phyloP scores from a whole-genome alignment of 352 stramenopile species.

The Globisporangium megalacanthum region DNA sequence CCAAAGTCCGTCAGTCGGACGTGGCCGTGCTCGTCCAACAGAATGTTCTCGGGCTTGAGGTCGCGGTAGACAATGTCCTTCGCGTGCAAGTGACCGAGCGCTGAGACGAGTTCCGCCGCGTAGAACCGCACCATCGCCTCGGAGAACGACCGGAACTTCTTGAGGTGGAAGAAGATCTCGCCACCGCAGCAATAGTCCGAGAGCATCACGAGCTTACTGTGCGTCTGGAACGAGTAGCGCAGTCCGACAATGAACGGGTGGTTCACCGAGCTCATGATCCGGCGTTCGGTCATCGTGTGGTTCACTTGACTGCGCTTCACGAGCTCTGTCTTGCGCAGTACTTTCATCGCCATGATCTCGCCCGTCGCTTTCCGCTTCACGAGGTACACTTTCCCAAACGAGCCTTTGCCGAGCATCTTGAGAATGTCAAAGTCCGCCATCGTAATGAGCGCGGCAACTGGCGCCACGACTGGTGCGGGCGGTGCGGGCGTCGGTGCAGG shows the following conservation, averaged over 20 bases:
- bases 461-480: neutral
- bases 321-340: conserved; percentile 83
- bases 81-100: conserved; percentile 86
- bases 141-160: conserved; percentile 88
- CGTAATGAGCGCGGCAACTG: conserved; percentile 26
- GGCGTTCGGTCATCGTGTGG: conserved; percentile 86
- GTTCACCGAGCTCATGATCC: conserved; percentile 87
- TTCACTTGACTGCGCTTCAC: conserved; percentile 85
- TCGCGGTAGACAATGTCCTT: conserved; percentile 92
- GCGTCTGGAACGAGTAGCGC: conserved; percentile 89
- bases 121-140: conserved; percentile 91
- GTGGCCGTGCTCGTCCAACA: conserved; percentile 90
- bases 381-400: conserved; percentile 97
- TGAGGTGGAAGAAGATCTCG: conserved; percentile 91
- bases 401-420: conserved; percentile 97
- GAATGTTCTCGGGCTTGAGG: conserved; percentile 92
- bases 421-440: conserved; percentile 95
- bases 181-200: conserved; percentile 88
- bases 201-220: conserved; percentile 90
- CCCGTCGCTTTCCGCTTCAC: conserved; percentile 80
- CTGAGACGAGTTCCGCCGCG: conserved; percentile 89
- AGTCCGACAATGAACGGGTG: conserved; percentile 97
- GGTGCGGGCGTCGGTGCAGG: conserved; percentile 15
- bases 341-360: conserved; percentile 87
- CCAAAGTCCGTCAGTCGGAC: conserved; percentile 93